Evolutionary conservation across 306 rosid species (phyloP), one percentile per base, ranked within the genome.

Genomic region (Neltuma alba): DNA sequence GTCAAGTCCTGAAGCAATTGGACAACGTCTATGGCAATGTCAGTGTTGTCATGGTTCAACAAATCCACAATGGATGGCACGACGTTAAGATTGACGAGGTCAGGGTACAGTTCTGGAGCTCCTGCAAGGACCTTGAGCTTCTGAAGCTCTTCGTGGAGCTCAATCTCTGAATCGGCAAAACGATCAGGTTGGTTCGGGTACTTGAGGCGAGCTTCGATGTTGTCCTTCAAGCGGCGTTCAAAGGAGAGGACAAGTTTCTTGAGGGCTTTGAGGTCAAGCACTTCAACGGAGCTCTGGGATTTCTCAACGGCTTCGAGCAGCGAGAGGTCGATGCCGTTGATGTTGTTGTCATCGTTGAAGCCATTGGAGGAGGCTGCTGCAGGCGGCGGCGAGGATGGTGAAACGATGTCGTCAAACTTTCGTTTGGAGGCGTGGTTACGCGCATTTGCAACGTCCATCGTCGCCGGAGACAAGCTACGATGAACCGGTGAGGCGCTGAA

Each of bases 201-300:
- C 76, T 94, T 94, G 82, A 94, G 97, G 18, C 98, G 91, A 33
- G 97, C 97, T 54, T 89, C 97, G 58, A 93, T 91, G 89, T 94
- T 94, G 54, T 94, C 98, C 61, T 86, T 91, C 74, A 92, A 90
- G 31, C 94, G 94, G 36, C 98, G 97, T 78, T 94, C 98, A 81
- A 94, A 94, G 63, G 97, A 42, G 42, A 94, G 97, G 31, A 92
- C 95, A 16, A 88, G 88, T 70, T 89, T 92, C 86, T 91, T 94
- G 52, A 92, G 86, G 82, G 92, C 80, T 79, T 87, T 83, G 47
- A 83, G 83, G 91, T 94, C 98, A 42, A 91, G 81, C 6, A 84
- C 85, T 70, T 91, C 93, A 0, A 91, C 75, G 21, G 92, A 14
- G 87, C 12, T 70, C 64, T 86, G 93, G 12, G 96, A 87, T 75